phyloP scores from a whole-genome alignment of 805 yeast species.

The Teunomyces tritomae region DNA sequence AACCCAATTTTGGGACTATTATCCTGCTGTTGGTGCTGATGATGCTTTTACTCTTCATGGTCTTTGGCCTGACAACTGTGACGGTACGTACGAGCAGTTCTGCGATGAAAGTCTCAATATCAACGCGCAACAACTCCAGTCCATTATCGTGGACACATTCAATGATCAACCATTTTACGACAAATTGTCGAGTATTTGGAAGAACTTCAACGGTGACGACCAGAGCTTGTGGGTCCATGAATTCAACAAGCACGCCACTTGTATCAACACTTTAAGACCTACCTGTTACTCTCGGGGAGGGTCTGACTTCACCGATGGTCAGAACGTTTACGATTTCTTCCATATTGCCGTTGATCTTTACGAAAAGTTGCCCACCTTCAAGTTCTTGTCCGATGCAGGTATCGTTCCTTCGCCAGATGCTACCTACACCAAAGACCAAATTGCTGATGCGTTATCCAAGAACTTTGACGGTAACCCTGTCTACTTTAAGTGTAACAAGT shows the following conservation, averaged over 20 bases:
- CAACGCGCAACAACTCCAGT: slow-evolving; percentile 39
- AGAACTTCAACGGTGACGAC: slow-evolving; percentile 66
- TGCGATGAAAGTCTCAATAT: slow-evolving; percentile 53
- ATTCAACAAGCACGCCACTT: slow-evolving; percentile 91
- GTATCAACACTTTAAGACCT: slow-evolving; percentile 77
- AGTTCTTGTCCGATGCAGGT: slow-evolving; percentile 65
- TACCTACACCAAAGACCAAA: slow-evolving; percentile 57
- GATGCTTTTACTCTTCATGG: slow-evolving; percentile 81
- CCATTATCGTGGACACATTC: slow-evolving; percentile 30
- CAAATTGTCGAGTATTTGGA: slow-evolving; percentile 66
- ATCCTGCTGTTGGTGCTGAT: slow-evolving; percentile 66
- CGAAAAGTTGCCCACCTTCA: slow-evolving; percentile 60
- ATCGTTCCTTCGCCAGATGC: slow-evolving; percentile 61
- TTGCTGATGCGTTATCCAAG: slow-evolving; percentile 49
- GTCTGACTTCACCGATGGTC: slow-evolving; percentile 15
- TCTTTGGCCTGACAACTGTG: slow-evolving; percentile 86
- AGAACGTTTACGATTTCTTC: slow-evolving; percentile 68
- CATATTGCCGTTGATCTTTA: slow-evolving; percentile 57
- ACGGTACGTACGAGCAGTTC: slow-evolving; percentile 76
- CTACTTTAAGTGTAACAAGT: slow-evolving; percentile 57
- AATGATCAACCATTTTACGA: slow-evolving; percentile 52
- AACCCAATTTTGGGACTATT: slow-evolving; percentile 93
- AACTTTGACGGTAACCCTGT: slow-evolving; percentile 55
- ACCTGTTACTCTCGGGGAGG: slow-evolving; percentile 53
- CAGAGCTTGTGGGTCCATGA: slow-evolving; percentile 84